Evolutionary conservation across 352 stramenopile species (phyloP), one percentile per base, ranked within the genome.

Genomic region (Globisporangium perplexum): DNA sequence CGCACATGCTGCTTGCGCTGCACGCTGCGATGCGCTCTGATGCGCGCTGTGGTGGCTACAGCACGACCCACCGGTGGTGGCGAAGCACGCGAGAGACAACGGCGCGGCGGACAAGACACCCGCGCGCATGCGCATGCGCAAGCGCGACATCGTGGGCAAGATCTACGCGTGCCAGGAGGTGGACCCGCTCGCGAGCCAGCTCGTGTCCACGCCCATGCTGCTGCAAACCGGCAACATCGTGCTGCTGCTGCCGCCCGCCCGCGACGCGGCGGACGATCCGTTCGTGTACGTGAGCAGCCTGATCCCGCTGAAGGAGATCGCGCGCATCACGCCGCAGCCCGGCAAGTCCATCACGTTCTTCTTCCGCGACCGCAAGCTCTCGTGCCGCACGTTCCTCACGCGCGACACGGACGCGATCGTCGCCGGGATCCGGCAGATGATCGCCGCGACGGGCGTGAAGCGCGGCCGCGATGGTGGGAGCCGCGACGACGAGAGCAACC

Each of bases 311-410:
- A 74, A 72, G 20, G 75, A 90, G 28, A 69, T 92, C 38, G 69
- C 82, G 17, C 78, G 82, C 15, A 88, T 92, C 64, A 90, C 82
- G 2, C 82, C 82, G 11, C 79, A 90, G 48, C 61, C 68, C 50
- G 73, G 79, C 58, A 90, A 88, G 58, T 90, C 82, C 22, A 48
- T 92, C 56, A 92, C 78, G 35, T 60, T 92, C 15, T 92, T 92
- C 67, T 92, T 92, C 61, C 86, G 86, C 57, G 60, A 84, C 53
- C 72, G 68, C 20, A 57, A 64, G 30, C 53, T 77, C 42, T 71
- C 63, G 17, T 92, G 82, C 45, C 77, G 82, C 35, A 92, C 80
- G 36, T 82, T 92, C 36, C 53, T 92, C 42, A 90, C 76, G 26
- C 59, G 65, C 20, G 71, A 88, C 50, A 92, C 82, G 52, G 77